Conservation (phyloP, 2,329 filamentous ascomycete species). For the Paecilomyces dactylethromorphus region DNA sequence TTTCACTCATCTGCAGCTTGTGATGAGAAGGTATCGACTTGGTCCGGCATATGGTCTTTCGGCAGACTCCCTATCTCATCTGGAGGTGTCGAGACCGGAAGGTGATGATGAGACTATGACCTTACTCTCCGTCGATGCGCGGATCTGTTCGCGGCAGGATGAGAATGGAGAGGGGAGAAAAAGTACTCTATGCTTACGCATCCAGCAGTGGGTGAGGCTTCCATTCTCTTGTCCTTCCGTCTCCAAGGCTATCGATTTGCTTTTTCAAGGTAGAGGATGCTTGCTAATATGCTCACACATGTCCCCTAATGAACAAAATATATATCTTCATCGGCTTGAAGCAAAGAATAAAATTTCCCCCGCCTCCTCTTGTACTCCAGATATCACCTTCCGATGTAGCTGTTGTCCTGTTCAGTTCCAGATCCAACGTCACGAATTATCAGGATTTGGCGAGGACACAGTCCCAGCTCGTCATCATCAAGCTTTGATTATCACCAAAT, state of each 20-base stretch:
- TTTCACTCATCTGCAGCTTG: constrained; percentile 3
- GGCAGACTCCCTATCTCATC: neutral
- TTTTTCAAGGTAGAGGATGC: neutral
- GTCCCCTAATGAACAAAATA: neutral
- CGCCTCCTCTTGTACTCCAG: neutral
- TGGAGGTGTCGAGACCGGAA: neutral
- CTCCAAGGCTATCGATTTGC: neutral
- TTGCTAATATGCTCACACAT: neutral
- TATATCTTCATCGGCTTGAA: neutral
- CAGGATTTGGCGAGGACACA: neutral
- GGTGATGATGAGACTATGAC: neutral
- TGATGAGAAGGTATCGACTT: neutral
- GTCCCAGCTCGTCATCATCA: neutral
- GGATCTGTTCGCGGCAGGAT: neutral
- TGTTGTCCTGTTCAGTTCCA: neutral
- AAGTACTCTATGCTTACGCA: neutral
- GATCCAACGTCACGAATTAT: neutral
- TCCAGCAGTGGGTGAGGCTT: constrained; percentile 2
- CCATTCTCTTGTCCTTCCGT: constrained; percentile 12
- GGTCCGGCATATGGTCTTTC: constrained; percentile 2
- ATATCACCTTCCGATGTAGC: neutral
- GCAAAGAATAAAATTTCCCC: neutral
- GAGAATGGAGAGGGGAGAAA: neutral
- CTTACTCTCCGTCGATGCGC: constrained; percentile 2
- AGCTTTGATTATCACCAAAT: constrained; percentile 3